A percentile compares a stretch with the other conserved stretches of the same genome.
phyloP scores from a whole-genome alignment of 2,329 filamentous ascomycete species.

The Piedraia hortae region DNA sequence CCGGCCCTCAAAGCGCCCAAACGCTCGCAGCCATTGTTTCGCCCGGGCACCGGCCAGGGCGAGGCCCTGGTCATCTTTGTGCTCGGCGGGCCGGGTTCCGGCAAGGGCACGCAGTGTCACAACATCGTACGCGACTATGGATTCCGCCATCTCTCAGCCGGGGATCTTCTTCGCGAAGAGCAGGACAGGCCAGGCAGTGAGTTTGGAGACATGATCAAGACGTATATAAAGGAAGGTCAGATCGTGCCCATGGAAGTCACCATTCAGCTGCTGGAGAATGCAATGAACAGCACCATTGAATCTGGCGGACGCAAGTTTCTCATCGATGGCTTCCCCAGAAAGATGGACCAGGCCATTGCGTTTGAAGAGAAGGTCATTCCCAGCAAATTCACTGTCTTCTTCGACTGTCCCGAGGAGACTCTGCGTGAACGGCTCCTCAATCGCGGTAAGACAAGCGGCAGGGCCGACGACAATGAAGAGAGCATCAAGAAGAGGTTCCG shows the following conservation, averaged over 20 bases:
- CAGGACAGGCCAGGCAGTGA: constrained; percentile 64
- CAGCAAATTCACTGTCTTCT: constrained; percentile 69
- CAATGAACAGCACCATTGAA: constrained; percentile 47
- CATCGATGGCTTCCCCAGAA: constrained; percentile 67
- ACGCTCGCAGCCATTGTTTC: constrained; percentile 43
- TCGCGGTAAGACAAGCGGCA: constrained; percentile 74
- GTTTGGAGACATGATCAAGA: constrained; percentile 77
- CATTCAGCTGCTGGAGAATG: constrained; percentile 74
- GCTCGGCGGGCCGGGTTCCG: constrained; percentile 79
- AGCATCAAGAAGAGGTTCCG: constrained; percentile 90
- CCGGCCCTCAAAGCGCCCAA: constrained; percentile 20
- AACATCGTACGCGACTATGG: constrained; percentile 66
- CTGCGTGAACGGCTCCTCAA: constrained; percentile 68
- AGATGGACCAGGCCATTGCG: constrained; percentile 86
- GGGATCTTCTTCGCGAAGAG: constrained; percentile 79
- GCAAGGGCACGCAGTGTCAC: constrained; percentile 87
- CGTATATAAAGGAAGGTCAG: constrained; percentile 75
- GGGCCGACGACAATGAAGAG: constrained; percentile 81
- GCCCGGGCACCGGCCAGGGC: constrained; percentile 18
- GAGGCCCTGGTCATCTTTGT: constrained; percentile 88
- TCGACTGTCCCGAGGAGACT: constrained; percentile 69
- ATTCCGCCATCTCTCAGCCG: constrained; percentile 81
- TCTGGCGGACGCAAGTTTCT: constrained; percentile 38
- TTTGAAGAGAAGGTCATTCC: constrained; percentile 78
- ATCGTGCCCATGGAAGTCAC: constrained; percentile 99